phyloP scores from a whole-genome alignment of 495 filamentous ascomycete species.

The Xylaria cubensis region DNA sequence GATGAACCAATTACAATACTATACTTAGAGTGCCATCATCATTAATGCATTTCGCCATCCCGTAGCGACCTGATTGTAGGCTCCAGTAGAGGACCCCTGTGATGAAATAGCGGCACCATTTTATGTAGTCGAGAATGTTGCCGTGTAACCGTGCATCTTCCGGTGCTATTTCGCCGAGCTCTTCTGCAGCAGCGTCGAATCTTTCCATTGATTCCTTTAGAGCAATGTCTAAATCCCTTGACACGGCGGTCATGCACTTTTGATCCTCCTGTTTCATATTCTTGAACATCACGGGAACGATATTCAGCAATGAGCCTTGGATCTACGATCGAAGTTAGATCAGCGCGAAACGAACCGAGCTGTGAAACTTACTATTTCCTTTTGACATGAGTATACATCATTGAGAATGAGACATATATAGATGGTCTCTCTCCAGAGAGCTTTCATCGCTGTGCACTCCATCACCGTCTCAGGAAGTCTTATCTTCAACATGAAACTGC shows the following conservation, averaged over 20 bases:
- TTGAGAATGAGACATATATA: constrained; percentile 41
- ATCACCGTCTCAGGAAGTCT: constrained; percentile 39
- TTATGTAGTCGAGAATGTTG: constrained; percentile 34
- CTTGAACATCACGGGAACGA: constrained; percentile 39
- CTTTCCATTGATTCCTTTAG: constrained; percentile 29
- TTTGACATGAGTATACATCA: constrained; percentile 39
- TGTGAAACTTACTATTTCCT: constrained; percentile 39
- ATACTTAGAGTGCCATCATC: constrained; percentile 36
- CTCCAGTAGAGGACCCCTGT: constrained; percentile 41
- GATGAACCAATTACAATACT: constrained; percentile 23
- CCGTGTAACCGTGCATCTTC: constrained; percentile 29
- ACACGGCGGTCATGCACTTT: constrained; percentile 29
- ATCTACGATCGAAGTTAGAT: constrained; percentile 25
- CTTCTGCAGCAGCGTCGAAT: constrained; percentile 33
- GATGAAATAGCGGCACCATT: constrained; percentile 40
- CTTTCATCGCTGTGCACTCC: constrained; percentile 35
- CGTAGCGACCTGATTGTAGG: constrained; percentile 38
- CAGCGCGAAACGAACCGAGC: background rate
- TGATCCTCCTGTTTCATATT: constrained; percentile 30
- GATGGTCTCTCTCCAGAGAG: constrained; percentile 38
- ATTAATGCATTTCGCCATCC: constrained; percentile 39
- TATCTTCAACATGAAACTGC: constrained; percentile 38
- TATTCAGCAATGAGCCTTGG: constrained; percentile 37
- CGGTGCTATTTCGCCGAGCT: constrained; percentile 25
- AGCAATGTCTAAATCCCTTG: constrained; percentile 26